Conservation (phyloP, 176 grass and related monocot species). For the Carex myosuroides region DNA sequence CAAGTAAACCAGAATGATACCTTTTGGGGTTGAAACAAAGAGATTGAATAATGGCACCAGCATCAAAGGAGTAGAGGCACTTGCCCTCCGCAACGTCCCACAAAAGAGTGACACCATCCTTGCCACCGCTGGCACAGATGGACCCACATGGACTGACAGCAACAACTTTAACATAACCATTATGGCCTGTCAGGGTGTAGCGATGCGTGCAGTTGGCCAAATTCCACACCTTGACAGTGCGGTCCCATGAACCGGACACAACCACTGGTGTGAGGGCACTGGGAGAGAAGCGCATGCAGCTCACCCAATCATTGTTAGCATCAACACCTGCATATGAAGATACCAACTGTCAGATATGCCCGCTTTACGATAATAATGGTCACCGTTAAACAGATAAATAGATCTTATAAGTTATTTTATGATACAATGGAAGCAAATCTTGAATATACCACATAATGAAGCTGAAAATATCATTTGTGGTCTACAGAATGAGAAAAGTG, state of each 20-base stretch:
- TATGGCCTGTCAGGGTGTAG: constrained; percentile 51
- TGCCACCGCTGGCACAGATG: constrained; percentile 76
- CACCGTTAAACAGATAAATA: background rate
- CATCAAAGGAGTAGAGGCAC: constrained; percentile 68
- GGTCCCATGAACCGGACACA: constrained; percentile 79
- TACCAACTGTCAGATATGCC: background rate
- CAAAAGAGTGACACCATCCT: constrained; percentile 50
- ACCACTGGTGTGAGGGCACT: constrained; percentile 36
- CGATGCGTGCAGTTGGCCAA: constrained; percentile 83
- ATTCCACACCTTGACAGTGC: constrained; percentile 91
- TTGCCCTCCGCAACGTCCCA: constrained; percentile 88
- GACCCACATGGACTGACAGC: constrained; percentile 85
- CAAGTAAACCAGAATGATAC: background rate
- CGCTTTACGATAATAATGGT: background rate
- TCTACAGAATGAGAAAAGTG: background rate
- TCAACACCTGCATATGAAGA: constrained; percentile 39
- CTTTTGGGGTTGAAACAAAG: constrained; percentile 91
- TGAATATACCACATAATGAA: background rate
- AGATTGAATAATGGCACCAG: constrained; percentile 54
- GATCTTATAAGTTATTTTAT: background rate
- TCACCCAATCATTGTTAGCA: constrained; percentile 68
- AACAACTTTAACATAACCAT: constrained; percentile 61
- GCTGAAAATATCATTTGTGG: background rate
- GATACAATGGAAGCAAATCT: background rate
- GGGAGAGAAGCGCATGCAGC: constrained; percentile 74